phyloP scores from a whole-genome alignment of 805 yeast species.

The Lipomyces mesembrius region DNA sequence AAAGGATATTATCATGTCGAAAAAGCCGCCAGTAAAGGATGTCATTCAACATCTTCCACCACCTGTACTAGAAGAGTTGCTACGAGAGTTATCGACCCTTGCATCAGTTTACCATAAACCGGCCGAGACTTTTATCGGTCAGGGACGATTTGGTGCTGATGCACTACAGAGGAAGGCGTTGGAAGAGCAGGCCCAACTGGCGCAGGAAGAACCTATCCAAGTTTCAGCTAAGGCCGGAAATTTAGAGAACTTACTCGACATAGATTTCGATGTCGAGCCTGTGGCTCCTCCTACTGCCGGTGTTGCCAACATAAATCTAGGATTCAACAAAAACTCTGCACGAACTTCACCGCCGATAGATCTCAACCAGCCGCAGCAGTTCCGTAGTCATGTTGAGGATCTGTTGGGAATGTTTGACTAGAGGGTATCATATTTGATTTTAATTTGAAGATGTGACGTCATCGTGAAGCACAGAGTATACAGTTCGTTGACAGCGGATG shows the following conservation, averaged over 20 bases:
- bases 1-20: constrained; percentile 59
- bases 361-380: constrained; percentile 29
- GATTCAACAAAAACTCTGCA: constrained; percentile 48
- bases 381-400: constrained; percentile 37
- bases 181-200: constrained; percentile 77
- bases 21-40: constrained; percentile 71
- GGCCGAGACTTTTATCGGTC: constrained; percentile 62
- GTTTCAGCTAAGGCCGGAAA: constrained; percentile 54
- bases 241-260: constrained; percentile 82
- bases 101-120: constrained; percentile 92
- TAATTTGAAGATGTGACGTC: neutral
- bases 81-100: constrained; percentile 78
- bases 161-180: constrained; percentile 56
- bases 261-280: constrained; percentile 65
- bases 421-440: constrained; percentile 1
- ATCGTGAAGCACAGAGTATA: neutral
- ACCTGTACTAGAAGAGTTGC: constrained; percentile 64
- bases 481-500: neutral
- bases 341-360: constrained; percentile 41
- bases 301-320: constrained; percentile 73
- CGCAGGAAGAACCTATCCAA: constrained; percentile 66
- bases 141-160: constrained; percentile 50
- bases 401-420: constrained; percentile 35
- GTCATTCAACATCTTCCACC: constrained; percentile 76
- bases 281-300: constrained; percentile 48